Base-by-base conservation (phyloP, 495 filamentous ascomycete genomes). In the Penicillium cosmopolitanum region DNA sequence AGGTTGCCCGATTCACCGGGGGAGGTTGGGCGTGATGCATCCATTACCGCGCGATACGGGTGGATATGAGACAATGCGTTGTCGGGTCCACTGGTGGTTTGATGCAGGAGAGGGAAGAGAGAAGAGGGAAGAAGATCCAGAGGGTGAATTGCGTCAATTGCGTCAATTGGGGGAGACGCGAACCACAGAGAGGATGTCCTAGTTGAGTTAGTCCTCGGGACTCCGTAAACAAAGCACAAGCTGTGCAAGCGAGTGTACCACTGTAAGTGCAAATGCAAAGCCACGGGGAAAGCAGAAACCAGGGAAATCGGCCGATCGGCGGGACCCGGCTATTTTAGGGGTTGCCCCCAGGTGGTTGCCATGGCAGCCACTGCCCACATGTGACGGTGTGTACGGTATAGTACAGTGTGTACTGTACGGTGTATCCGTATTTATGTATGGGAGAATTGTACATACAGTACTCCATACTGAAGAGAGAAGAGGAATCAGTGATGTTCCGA, bases 1-100 rank as follows among this genome's bases (percentile, higher is more conserved):
- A 65, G 44, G 54, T 50, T 52, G 62, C 53, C 53, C 36, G 21
- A 50, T 15, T 55, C 3, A 36, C 50, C 36, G 48, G 50, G 50
- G 28, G 55, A 23, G 55, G 28, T 57, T 51, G 57, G 50, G 57
- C 40, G 57, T 33, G 53, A 33, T 42, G 25, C 28, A 44, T 34
- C 36, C 7, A 13, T 60, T 28, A 43, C 19, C 36, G 25, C 35
- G n/a, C 16, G 13, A 9, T 31, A 23, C 33, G 11, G 36, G 50
- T 52, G 56, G 48, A 46, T 38, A 15, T 55, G 16, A 35, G 56
- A 34, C 35, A 34, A 28, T 53, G 51, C 46, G 33, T 53, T 51
- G 38, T 21, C 34, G 47, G 42, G 18, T 34, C 36, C 44, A 57
- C 48, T 44, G 60, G 35, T 31, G 52, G 25, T 16, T 38, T n/a